phyloP scores from a whole-genome alignment of 352 stramenopile species.

The Aphanomyces euteiches region DNA sequence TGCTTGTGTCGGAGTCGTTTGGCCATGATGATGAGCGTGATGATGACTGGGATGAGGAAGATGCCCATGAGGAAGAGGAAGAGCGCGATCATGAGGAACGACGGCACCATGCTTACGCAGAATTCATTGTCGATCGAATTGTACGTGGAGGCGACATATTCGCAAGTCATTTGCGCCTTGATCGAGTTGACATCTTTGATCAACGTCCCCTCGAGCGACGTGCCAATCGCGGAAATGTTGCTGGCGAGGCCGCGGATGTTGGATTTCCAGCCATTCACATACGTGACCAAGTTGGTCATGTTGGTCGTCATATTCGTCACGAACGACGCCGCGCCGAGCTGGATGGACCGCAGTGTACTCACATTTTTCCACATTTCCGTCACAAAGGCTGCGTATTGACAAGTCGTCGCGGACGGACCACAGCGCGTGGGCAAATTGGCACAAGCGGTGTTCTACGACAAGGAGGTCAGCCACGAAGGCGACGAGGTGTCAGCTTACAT shows the following conservation, averaged over 20 bases:
- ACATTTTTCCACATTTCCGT: background rate
- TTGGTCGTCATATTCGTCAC: conserved; percentile 37
- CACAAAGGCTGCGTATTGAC: background rate
- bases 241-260: conserved; percentile 42
- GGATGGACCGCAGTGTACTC: conserved; percentile 30
- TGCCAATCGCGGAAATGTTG: conserved; percentile 46
- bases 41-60: conserved; percentile 60
- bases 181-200: conserved; percentile 58
- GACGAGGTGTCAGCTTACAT: background rate
- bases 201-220: conserved; percentile 41
- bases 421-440: background rate
- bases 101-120: conserved; percentile 41
- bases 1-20: conserved; percentile 15
- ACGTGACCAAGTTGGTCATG: conserved; percentile 21
- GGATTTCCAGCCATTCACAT: conserved; percentile 24
- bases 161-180: conserved; percentile 58
- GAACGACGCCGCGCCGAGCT: conserved; percentile 36
- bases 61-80: conserved; percentile 64
- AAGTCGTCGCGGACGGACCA: background rate
- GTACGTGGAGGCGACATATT: conserved; percentile 48
- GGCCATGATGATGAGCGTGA: conserved; percentile 58
- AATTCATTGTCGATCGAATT: conserved; percentile 48
- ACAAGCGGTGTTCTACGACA: too few relatives aligned
- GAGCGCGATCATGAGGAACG: conserved; percentile 69
- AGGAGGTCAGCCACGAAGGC: background rate